These are phyloP conservation scores for Aegilops tauschii DNA, from an alignment of 176 grass and related monocot genomes.

Conservation along the genomic window DNA sequence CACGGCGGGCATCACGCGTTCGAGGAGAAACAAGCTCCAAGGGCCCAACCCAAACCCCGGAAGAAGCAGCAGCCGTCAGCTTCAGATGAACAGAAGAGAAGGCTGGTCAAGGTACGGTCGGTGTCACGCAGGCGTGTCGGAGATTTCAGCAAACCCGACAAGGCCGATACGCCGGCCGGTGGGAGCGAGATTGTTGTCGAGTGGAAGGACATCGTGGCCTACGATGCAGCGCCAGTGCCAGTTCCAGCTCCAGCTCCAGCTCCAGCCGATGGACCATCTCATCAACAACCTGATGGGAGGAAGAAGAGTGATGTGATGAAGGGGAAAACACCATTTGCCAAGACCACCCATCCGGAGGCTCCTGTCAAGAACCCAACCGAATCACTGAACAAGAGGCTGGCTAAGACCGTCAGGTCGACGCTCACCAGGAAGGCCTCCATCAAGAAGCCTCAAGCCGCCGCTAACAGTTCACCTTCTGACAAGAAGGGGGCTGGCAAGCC, in stretches of 20 bases:
- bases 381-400: constrained; percentile 11
- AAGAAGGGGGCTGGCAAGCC: background rate
- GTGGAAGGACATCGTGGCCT: constrained; percentile 64
- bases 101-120: constrained; percentile 34
- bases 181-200: constrained; percentile 23
- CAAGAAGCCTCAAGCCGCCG: background rate
- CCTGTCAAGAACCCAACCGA: background rate
- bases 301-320: constrained; percentile 23
- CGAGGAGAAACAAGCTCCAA: constrained; percentile 16
- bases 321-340: constrained; percentile 20
- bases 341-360: background rate
- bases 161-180: background rate
- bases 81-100: background rate
- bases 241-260: too few relatives aligned
- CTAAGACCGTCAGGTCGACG: constrained; percentile 28
- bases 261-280: background rate
- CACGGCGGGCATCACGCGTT: constrained; percentile 45
- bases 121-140: constrained; percentile 44
- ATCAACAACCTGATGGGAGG: too few relatives aligned
- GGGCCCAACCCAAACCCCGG: background rate
- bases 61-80: constrained; percentile 17
- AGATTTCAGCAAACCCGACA: constrained; percentile 12
- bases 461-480: background rate
- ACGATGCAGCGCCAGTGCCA: constrained; percentile 5
- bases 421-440: background rate